Base-by-base conservation (phyloP, 257 asterid genomes). In the Nicotiana benthamiana region DNA sequence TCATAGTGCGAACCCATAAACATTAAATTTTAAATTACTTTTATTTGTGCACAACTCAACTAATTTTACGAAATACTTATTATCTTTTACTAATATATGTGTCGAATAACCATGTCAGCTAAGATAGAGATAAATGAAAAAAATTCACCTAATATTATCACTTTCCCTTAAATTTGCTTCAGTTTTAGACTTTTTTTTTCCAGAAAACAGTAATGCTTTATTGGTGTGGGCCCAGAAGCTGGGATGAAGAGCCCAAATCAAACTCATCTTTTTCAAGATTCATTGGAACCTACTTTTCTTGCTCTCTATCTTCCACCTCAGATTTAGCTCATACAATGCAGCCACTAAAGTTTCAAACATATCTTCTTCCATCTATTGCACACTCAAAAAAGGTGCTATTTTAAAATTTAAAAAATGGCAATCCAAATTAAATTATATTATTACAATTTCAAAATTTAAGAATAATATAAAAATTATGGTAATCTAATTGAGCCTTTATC, bases 221-320 rank as follows among this genome's bases (percentile, higher is more conserved):
- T 51, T 17, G 6, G 0, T 12, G 59, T 70, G 78, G 78, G 16
- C 61, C 61, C 60, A 72, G 48, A 72, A 15, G 20, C 9, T 67
- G n/a, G 57, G 3, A 43, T 2, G 59, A 43, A 9, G 40, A 43
- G 20, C 32, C 34, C 59, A 70, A 70, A 0, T 43, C 15, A 22
- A 70, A 43, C 18, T 74, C 24, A 24, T 26, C n/a, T 48, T 26
- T 46, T 60, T 60, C 78, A 46, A 36, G 8, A 24, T 72, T 24
- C 78, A 15, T 48, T 74, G 78, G 61, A 74, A 16, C 16, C 27
- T 16, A 7, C 15, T 56, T 36, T 48, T n/a, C 65, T 18, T 76
- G 30, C 28, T 24, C 13, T 28, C 20, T 75, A 78, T 81, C 68
- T 46, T 65, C 85, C 80, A 82, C 18, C 79, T 75, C 3, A 76